Percentiles rank a stretch among this genome's conserved stretches.
These are phyloP conservation scores for Xerocomus brunneocitrinus DNA, from an alignment of 768 basidiomycete species.

Conservation along the genomic window DNA sequence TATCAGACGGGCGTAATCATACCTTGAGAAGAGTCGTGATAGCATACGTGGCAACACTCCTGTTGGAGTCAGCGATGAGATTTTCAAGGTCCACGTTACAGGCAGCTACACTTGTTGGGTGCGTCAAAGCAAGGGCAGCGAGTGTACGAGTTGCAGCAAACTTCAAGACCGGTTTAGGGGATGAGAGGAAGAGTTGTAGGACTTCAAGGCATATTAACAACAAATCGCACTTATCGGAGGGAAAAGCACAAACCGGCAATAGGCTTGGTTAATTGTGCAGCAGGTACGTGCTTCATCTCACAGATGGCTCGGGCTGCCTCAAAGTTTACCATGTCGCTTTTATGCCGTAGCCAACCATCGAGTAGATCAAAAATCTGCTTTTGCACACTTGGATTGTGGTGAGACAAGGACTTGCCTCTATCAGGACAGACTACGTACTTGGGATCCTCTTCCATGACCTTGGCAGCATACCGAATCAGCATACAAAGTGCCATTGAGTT, in stretches of 20 bases:
- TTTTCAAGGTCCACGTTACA: constrained; percentile 98
- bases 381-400: constrained; percentile 57
- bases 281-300: constrained; percentile 83
- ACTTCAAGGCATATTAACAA: constrained; percentile 43
- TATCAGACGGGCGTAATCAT: constrained; percentile 1
- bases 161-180: constrained; percentile 91
- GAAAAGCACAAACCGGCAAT: constrained; percentile 65
- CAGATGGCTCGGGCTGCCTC: constrained; percentile 97
- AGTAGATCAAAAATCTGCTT: constrained; percentile 90
- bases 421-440: constrained; percentile 59
- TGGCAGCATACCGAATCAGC: constrained; percentile 97
- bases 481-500: constrained; percentile 98
- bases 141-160: constrained; percentile 97
- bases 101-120: constrained; percentile 80
- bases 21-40: constrained; percentile 98
- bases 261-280: constrained; percentile 76
- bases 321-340: constrained; percentile 99
- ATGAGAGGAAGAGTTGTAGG: constrained; percentile 91
- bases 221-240: not conserved
- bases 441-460: constrained; percentile 97
- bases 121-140: constrained; percentile 79
- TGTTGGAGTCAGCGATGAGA: constrained; percentile 91
- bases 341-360: constrained; percentile 94
- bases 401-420: not conserved
- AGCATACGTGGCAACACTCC: constrained; percentile 96